phyloP scores from a whole-genome alignment of 345 rosid genomes.

The Salix exigua region DNA sequence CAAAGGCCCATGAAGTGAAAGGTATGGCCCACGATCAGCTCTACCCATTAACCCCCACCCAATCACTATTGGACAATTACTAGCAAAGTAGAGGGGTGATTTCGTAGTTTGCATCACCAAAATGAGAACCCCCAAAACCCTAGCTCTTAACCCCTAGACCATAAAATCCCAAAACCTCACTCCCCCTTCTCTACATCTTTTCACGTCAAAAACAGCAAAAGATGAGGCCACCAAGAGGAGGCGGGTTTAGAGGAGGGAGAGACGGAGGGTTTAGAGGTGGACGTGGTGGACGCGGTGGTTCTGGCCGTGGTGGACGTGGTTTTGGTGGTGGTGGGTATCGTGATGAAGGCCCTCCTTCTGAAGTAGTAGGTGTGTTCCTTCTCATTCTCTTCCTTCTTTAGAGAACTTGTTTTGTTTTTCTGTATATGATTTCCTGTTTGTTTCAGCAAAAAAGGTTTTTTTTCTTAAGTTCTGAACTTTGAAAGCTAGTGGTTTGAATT shows the following conservation, averaged over 20 bases:
- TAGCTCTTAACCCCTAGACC: slow-evolving; percentile 1
- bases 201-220: neutral
- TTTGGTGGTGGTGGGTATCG: slow-evolving; percentile 38
- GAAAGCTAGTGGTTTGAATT: neutral
- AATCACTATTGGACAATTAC: neutral
- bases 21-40: neutral
- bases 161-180: neutral
- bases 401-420: neutral
- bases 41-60: neutral
- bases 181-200: neutral
- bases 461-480: neutral
- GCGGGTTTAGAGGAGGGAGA: slow-evolving; percentile 19
- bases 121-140: neutral
- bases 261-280: slow-evolving; percentile 9
- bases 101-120: too few species aligned
- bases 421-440: neutral
- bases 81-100: neutral
- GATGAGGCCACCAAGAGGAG: slow-evolving; percentile 29
- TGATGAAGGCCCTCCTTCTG: slow-evolving; percentile 88
- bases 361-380: slow-evolving; percentile 64
- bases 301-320: slow-evolving; percentile 14
- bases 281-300: slow-evolving; percentile 4
- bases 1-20: neutral
- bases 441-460: neutral
- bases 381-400: neutral